phyloP scores from a whole-genome alignment of 306 rosid genomes.

The Castanea mollissima region DNA sequence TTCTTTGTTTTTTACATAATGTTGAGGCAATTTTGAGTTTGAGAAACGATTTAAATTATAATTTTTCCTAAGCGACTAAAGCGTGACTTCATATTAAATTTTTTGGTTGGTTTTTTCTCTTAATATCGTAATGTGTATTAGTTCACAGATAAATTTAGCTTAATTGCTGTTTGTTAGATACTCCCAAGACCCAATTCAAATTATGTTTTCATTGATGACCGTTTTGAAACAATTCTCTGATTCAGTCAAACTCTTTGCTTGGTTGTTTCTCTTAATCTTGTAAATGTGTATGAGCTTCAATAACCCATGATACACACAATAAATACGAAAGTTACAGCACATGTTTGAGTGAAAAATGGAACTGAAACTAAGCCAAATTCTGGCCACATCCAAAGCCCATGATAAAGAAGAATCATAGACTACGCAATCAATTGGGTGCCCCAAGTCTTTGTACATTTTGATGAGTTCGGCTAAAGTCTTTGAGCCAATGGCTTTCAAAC shows the following conservation, averaged over 20 bases:
- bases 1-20: background rate
- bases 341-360: constrained; percentile 56
- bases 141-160: too few species aligned
- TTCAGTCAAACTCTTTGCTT: too few species aligned
- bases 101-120: too few species aligned
- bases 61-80: background rate
- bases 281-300: constrained; percentile 30
- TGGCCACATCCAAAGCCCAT: constrained; percentile 59
- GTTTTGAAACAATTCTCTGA: too few species aligned
- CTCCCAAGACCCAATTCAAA: too few species aligned
- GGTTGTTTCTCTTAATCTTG: constrained; percentile 1
- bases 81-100: too few species aligned
- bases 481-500: constrained; percentile 39
- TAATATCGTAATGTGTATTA: too few species aligned
- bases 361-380: constrained; percentile 40
- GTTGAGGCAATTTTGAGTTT: background rate
- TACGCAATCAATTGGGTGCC: constrained; percentile 37
- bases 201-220: too few species aligned
- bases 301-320: constrained; percentile 36
- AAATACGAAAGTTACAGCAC: constrained; percentile 46
- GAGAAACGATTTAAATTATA: background rate
- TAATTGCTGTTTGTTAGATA: too few species aligned
- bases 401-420: constrained; percentile 48
- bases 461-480: constrained; percentile 43
- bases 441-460: constrained; percentile 18